Evolutionary conservation across 257 asterid genomes (phyloP).

Genomic region (Rhazya stricta): DNA sequence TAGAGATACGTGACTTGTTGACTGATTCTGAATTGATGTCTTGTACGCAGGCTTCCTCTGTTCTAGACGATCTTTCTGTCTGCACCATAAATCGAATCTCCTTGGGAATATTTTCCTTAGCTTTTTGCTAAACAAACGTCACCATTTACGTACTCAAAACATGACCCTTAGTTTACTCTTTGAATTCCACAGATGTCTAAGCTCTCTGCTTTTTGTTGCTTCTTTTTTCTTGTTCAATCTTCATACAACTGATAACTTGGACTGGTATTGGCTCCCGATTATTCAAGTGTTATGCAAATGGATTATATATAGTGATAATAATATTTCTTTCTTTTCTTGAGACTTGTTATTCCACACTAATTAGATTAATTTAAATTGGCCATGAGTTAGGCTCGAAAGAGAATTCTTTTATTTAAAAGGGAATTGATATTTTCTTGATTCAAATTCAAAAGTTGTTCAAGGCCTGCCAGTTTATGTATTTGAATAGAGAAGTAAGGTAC

Average conservation of each 20-base stretch:
- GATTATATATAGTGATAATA: no score
- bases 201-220: background rate
- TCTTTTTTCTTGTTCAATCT: background rate
- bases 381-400: no score
- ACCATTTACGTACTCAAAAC: background rate
- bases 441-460: background rate
- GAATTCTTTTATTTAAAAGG: no score
- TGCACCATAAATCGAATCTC: slow-evolving; percentile 6
- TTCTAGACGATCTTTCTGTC: background rate
- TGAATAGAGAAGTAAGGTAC: no score
- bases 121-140: slow-evolving; percentile 9
- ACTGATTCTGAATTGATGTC: background rate
- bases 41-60: background rate
- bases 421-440: background rate
- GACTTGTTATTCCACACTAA: no score
- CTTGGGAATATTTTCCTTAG: background rate
- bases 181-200: background rate
- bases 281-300: no score
- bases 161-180: background rate
- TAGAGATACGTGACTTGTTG: background rate
- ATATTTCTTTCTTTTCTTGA: no score
- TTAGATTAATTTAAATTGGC: no score
- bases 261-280: no score
- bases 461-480: background rate
- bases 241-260: no score